These are phyloP conservation scores for Chrysoporthe deuterocubensis DNA, from an alignment of 2,329 filamentous ascomycete species.

Conservation along the genomic window DNA sequence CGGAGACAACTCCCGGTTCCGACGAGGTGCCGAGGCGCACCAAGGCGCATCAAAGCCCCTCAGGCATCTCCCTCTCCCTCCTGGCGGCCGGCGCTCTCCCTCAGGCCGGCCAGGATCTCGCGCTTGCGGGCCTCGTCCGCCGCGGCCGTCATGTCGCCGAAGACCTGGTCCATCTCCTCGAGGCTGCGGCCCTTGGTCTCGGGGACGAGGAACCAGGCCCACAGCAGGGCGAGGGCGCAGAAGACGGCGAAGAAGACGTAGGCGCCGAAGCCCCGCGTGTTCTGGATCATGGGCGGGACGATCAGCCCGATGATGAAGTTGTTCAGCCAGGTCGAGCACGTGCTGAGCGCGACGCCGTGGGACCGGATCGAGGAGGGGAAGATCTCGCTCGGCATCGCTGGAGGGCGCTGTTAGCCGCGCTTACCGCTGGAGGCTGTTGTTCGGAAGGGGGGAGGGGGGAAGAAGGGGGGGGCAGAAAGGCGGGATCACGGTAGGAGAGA, in stretches of 20 bases:
- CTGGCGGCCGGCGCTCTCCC: neutral
- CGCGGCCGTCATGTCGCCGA: constrained; percentile 39
- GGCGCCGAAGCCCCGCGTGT: constrained; percentile 7
- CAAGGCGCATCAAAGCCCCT: neutral
- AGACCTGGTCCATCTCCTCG: constrained; percentile 25
- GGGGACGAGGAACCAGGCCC: constrained; percentile 22
- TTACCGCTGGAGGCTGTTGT: constrained; percentile 10
- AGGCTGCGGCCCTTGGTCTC: constrained; percentile 21
- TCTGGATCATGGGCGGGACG: constrained; percentile 15
- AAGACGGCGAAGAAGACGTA: constrained; percentile 24
- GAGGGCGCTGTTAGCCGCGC: no score
- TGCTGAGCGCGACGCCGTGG: constrained; percentile 65
- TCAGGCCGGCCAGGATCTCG: neutral
- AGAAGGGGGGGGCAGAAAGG: constrained; percentile 7
- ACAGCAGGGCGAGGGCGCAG: constrained; percentile 15
- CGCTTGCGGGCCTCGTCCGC: constrained; percentile 29
- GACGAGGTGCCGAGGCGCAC: no score
- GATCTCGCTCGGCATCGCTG: constrained; percentile 54
- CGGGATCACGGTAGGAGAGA: constrained; percentile 38
- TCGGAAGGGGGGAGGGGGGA: neutral
- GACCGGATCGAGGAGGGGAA: constrained; percentile 65
- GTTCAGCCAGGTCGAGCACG: constrained; percentile 63
- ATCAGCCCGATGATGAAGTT: constrained; percentile 62
- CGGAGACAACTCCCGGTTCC: no score
- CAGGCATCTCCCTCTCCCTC: neutral